Evolutionary conservation across 306 rosid species (phyloP), one percentile per base, ranked within the genome.

Genomic region (Cucurbita maxima): DNA sequence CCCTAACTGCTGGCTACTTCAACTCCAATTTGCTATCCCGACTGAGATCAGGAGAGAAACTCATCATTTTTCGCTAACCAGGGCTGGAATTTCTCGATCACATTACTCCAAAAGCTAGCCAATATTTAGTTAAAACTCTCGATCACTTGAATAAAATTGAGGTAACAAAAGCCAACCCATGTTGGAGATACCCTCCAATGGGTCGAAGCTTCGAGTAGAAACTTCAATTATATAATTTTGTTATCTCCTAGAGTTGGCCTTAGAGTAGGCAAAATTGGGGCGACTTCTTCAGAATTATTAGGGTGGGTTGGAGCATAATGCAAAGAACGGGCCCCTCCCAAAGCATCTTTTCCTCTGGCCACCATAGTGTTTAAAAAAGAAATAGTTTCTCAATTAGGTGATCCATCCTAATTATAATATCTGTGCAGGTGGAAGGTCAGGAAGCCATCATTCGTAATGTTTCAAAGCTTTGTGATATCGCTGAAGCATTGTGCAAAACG

Each of bases 381-480:
- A 57, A 30, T 30, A 25, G 15, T 34, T 15, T 13, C 44, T 60
- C 10, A 60, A 60, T 60, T 30, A 15, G 18, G 19, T 60, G 34
- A 60, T 58, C n/a, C 63, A 0, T 55, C 59, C 34, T 55, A 55
- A 55, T 16, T 1, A n/a, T 56, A 1, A 56, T 22, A 57, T 63
- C 51, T 48, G 15, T 51, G 59, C 53, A 75, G 78, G 78, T 58
- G 34, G 78, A 75, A 51, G 73, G 38, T 22, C 76, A 55, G 52
- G 76, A 72, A 62, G 72, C 63, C 16, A 50, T 75, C 18, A 75
- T 75, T 8, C 52, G 10, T 8, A 51, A 75, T 62, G 72, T 53
- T 61, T 61, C 72, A 52, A 63, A 51, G 37, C 61, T 75, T n/a
- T 75, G 78, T 48, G 73, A 75, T 62, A 62, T 75, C 37, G 78